A percentile compares a stretch with the other conserved stretches of the same genome.
phyloP scores from a whole-genome alignment of 805 yeast genomes.

The Lipomyces starkeyi region DNA sequence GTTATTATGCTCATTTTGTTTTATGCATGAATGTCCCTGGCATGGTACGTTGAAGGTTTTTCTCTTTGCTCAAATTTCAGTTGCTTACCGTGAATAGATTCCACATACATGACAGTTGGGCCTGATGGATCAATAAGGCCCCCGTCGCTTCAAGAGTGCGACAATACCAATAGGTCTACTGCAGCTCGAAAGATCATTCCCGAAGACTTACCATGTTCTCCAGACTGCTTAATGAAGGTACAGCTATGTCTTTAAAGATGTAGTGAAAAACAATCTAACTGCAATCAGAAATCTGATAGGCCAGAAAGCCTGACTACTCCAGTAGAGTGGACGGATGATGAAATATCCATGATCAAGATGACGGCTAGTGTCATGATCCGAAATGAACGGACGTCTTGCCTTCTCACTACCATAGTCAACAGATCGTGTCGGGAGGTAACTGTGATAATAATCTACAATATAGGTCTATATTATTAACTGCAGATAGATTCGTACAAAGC shows the following conservation, averaged over 20 bases:
- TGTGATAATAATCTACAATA: background rate
- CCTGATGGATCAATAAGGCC: slow-evolving; percentile 24
- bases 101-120: slow-evolving; percentile 14
- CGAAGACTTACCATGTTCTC: slow-evolving; percentile 25
- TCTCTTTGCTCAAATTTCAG: background rate
- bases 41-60: slow-evolving; percentile 20
- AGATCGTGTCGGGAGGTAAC: slow-evolving; percentile 29
- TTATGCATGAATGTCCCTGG: slow-evolving; percentile 37
- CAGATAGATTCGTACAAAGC: slow-evolving; percentile 20
- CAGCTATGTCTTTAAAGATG: background rate
- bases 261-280: background rate
- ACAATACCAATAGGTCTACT: slow-evolving; percentile 16
- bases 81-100: slow-evolving; percentile 1
- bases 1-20: slow-evolving; percentile 33
- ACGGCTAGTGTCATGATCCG: slow-evolving; percentile 25
- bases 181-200: slow-evolving; percentile 26
- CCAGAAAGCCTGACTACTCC: background rate
- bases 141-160: slow-evolving; percentile 12
- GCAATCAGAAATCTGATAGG: background rate
- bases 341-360: slow-evolving; percentile 26
- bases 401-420: slow-evolving; percentile 25
- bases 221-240: slow-evolving; percentile 24
- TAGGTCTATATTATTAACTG: background rate
- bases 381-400: slow-evolving; percentile 28
- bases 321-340: slow-evolving; percentile 32